These are phyloP conservation scores for Epichloe typhina DNA, from an alignment of 2,329 filamentous ascomycete genomes.

Conservation along the genomic window DNA sequence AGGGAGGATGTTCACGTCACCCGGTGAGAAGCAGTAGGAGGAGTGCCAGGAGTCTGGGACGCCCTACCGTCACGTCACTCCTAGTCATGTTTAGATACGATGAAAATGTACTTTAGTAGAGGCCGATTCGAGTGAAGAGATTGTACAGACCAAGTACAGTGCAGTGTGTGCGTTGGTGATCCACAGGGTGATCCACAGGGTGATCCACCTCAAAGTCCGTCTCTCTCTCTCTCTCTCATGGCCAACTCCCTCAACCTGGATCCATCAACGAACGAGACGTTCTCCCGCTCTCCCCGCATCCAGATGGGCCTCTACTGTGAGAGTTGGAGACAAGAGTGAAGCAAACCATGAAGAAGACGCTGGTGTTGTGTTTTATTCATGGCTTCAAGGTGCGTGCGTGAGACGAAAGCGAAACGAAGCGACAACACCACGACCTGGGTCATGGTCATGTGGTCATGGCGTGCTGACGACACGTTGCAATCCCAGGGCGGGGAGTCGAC, in stretches of 20 bases:
- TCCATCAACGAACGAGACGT: background rate
- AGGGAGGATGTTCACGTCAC: background rate
- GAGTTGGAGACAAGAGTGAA: background rate
- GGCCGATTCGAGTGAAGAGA: constrained; percentile 13
- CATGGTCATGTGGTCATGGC: no score
- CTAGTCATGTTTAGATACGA: constrained; percentile 19
- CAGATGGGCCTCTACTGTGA: background rate
- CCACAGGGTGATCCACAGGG: no score
- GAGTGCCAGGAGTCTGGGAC: background rate
- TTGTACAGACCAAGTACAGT: constrained; percentile 1
- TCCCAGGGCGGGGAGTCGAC: constrained; percentile 61
- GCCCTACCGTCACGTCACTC: background rate
- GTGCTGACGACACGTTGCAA: background rate
- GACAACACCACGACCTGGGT: no score
- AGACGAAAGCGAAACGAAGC: background rate
- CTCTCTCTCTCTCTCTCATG: no score
- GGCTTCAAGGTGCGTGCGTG: constrained; percentile 57
- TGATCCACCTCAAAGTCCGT: background rate
- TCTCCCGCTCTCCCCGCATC: background rate
- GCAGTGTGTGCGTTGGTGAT: no score
- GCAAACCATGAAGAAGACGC: constrained; percentile 50
- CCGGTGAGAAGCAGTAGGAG: background rate
- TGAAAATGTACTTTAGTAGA: constrained; percentile 31
- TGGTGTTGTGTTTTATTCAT: constrained; percentile 74
- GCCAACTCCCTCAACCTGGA: no score